These are phyloP conservation scores for Medicago lupulina DNA, from an alignment of 306 rosid genomes.

Conservation along the genomic window DNA sequence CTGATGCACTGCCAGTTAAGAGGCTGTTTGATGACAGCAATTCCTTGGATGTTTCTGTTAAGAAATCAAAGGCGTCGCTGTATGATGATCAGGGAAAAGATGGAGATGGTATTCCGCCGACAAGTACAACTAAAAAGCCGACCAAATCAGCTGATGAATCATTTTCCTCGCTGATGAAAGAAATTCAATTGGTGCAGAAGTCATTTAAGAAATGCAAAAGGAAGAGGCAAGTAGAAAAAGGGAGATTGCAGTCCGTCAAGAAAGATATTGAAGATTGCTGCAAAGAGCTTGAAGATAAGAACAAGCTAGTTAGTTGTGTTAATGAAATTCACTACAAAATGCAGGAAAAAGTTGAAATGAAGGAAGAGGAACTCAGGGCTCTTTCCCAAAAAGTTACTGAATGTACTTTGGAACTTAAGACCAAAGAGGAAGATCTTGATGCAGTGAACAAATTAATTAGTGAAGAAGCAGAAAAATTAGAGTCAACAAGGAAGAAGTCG, in stretches of 20 bases:
- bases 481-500: no score
- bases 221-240: slow-evolving; percentile 7
- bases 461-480: no score
- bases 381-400: no score
- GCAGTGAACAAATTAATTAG: no score
- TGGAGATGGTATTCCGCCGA: background rate
- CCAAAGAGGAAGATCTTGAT: no score
- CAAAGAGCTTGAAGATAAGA: slow-evolving; percentile 47
- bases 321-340: background rate
- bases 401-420: no score
- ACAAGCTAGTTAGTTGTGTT: background rate
- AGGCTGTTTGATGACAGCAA: background rate
- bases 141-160: background rate
- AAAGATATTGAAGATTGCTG: slow-evolving; percentile 25
- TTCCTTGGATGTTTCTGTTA: background rate
- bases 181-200: background rate
- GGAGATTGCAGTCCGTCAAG: slow-evolving; percentile 40
- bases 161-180: background rate
- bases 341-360: background rate
- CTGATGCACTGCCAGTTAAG: background rate
- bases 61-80: background rate
- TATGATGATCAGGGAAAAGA: background rate
- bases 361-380: background rate
- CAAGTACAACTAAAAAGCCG: background rate
- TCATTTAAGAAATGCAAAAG: background rate